phyloP scores from a whole-genome alignment of 345 rosid species.

The Brassica incana region DNA sequence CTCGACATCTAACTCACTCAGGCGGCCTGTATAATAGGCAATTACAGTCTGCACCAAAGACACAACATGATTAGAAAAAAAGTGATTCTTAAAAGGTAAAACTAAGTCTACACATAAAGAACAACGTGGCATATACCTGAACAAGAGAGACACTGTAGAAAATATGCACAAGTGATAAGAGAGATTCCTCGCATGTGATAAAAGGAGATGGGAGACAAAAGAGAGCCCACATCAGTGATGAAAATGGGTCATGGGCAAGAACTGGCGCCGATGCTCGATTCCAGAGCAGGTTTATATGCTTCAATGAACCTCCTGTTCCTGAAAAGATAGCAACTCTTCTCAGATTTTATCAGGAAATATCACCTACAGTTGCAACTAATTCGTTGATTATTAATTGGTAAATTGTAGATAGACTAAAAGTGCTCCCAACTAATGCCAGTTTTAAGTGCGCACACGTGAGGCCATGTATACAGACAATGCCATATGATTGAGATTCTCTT shows the following conservation, averaged over 20 bases:
- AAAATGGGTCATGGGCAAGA: conserved; percentile 87
- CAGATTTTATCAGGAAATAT: conserved; percentile 16
- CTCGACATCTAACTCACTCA: conserved; percentile 35
- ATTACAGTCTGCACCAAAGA: conserved; percentile 71
- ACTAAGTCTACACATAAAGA: conserved; percentile 1
- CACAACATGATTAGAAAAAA: conserved; percentile 34
- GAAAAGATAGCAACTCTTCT: conserved; percentile 25
- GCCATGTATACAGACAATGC: conserved; percentile 13
- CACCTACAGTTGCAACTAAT: conserved; percentile 23
- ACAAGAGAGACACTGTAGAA: conserved; percentile 68
- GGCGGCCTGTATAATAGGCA: conserved; percentile 46
- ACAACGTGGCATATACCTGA: conserved; percentile 63
- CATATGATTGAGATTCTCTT: not conserved
- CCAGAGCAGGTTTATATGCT: conserved; percentile 64
- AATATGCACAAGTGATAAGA: conserved; percentile 77
- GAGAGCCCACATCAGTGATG: conserved; percentile 93
- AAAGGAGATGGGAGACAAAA: conserved; percentile 91
- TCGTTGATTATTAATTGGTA: not conserved
- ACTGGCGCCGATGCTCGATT: conserved; percentile 77
- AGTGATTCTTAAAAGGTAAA: not conserved
- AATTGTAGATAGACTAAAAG: not conserved
- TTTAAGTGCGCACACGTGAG: not conserved
- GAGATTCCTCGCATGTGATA: conserved; percentile 69
- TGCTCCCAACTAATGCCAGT: conserved; percentile 8
- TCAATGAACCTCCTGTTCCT: conserved; percentile 56